These are phyloP conservation scores for Volvox carteri DNA, from an alignment of 163 green algal species.

Conservation along the genomic window DNA sequence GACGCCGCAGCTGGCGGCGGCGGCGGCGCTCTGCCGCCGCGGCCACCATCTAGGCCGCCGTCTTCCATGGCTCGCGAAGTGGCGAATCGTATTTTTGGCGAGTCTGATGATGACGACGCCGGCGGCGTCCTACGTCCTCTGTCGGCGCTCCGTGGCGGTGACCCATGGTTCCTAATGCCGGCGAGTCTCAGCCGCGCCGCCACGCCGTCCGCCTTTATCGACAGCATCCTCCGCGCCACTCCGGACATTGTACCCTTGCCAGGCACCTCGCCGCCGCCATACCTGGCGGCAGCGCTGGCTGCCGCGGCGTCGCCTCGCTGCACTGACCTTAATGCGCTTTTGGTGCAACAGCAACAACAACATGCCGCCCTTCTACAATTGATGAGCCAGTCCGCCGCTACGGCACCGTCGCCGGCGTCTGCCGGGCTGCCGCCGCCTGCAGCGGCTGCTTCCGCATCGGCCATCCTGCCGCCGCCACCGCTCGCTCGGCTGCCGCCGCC, in stretches of 20 bases:
- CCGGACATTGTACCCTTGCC: slow-evolving; percentile 41
- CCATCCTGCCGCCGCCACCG: slow-evolving; percentile 20
- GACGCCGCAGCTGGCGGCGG: neutral
- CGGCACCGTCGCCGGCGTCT: neutral
- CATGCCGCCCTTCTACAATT: slow-evolving; percentile 24
- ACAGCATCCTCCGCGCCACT: slow-evolving; percentile 49
- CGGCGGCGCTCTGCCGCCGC: slow-evolving; percentile 2
- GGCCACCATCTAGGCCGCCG: slow-evolving; percentile 39
- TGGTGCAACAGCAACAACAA: slow-evolving; percentile 49
- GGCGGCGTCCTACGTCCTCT: slow-evolving; percentile 4
- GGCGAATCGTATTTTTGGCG: slow-evolving; percentile 52
- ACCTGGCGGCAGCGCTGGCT: slow-evolving; percentile 18
- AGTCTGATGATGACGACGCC: slow-evolving; percentile 43
- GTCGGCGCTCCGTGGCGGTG: slow-evolving; percentile 1
- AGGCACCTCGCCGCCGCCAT: slow-evolving; percentile 17
- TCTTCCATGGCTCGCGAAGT: slow-evolving; percentile 50
- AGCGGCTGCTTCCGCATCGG: neutral
- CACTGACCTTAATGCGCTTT: slow-evolving; percentile 33
- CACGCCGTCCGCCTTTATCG: slow-evolving; percentile 46
- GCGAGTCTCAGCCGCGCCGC: slow-evolving; percentile 53
- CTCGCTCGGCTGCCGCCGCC: slow-evolving; percentile 14
- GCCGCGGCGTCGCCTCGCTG: neutral
- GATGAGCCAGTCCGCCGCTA: neutral
- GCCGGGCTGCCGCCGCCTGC: neutral
- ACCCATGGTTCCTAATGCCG: slow-evolving; percentile 40